Evolutionary conservation across 1,284 basidiomycete species (phyloP), one percentile per base, ranked within the genome.

Genomic region (Vanrija sp.): DNA sequence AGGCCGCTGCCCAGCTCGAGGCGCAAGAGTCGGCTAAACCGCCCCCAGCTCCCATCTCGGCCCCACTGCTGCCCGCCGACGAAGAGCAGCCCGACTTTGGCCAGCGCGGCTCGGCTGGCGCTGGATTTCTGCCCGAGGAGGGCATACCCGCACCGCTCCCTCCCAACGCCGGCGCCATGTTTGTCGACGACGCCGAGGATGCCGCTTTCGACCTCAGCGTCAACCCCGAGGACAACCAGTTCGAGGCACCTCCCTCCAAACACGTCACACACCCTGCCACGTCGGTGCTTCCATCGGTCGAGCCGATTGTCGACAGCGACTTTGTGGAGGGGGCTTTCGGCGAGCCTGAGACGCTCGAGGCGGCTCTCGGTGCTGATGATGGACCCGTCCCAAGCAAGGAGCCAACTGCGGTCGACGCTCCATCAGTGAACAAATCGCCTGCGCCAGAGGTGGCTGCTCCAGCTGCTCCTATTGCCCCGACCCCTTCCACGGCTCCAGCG

Each of bases 21-120:
- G 31, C 31, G 31, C 31, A 31, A 12, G 31, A 31, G 31, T 31
- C 31, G 31, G 31, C 31, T 31, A 31, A 31, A 31, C 31, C 31
- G 9, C 31, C 31, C 31, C 31, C 31, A 12, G 31, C 12, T 31
- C 31, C 31, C 31, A 31, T 31, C 31, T 14, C 31, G 4, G 31
- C 31, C 31, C 16, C 18, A 16, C 31, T 45, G 9, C 31, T 45
- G 27, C 44, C 44, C 19, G 44, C 27, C 19, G 44, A 18, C 8
- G 51, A 54, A 35, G 53, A 49, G 39, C 52, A 49, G 27, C 57
- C 49, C 31, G 50, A 54, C 51, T 54, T 54, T 42, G 53, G 53
- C 25, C 23, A 27, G n/a, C 53, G 49, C 12, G 19, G 38, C 43
- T 49, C 41, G 41, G 38, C 25, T 6, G 46, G 14, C 6, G 22